Base-by-base conservation (phyloP, 2,329 filamentous ascomycete species). In the Colletotrichum destructivum region DNA sequence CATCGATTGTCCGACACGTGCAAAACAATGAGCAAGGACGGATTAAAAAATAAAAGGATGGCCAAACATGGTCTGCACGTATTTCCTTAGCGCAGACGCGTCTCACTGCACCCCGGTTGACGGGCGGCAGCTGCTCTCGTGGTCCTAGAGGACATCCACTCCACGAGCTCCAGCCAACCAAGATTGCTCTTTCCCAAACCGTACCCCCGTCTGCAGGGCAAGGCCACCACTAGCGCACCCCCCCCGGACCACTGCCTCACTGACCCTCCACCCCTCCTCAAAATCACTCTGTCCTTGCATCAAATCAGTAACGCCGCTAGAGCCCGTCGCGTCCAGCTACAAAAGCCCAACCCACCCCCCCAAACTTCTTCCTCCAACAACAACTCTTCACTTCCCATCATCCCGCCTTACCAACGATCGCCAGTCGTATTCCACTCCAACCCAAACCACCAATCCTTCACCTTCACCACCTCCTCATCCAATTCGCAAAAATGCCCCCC, bases 401-500 rank as follows among this genome's bases (percentile, higher is more conserved):
- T 71, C 67, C 76, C 78, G 77, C 76, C 70, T 77, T 77, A 78
- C 74, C 69, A 76, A 76, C 74, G 74, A 66, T 74, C 69, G 74
- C 64, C 74, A 75, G 67, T 64, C 76, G 75, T 75, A 62, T 42
- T 42, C 26, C 60, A 70, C 38, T 47, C 18, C 18, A 44, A 65
- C 52, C 71, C 47, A 60, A 74, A 62, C 21, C 66, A 66, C 62
- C 55, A 72, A 73, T 65, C 69, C 68, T 42, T 46, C 47, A 51
- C 15, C 40, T 42, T 57, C 23, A 11, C n/a, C 21, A 51, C 16
- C 42, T 60, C 40, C 56, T 40, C n/a, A 57, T 46, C 54, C 52
- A 54, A 62, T 71, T 67, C 74, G 76, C 80, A 83, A 92, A 92
- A 93, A 98, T 98, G 96, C 91, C 96, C 88, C 96, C 96, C 84